Conservation (phyloP, 176 grass and related monocot genomes). For the Dactylis glomerata region DNA sequence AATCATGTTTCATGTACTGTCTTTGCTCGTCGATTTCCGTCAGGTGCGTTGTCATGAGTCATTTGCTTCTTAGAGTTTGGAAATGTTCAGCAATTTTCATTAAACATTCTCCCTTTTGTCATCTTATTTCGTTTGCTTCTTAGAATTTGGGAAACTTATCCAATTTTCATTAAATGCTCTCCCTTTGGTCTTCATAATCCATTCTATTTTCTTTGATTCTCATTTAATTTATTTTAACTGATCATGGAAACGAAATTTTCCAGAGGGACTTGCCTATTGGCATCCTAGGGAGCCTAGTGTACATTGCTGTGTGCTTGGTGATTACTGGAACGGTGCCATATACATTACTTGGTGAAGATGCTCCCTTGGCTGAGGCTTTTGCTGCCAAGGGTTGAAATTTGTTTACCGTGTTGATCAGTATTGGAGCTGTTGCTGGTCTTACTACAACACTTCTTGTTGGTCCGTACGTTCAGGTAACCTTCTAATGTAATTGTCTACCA, state of each 20-base stretch:
- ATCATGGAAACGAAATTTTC: background rate
- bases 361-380: conserved; percentile 97
- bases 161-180: no score
- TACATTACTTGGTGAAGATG: conserved; percentile 71
- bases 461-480: conserved; percentile 93
- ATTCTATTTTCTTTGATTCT: conserved; percentile 31
- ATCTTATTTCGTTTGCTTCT: background rate
- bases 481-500: background rate
- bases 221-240: no score
- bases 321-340: conserved; percentile 99
- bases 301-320: conserved; percentile 93
- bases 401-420: conserved; percentile 86
- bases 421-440: conserved; percentile 88
- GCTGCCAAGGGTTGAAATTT: conserved; percentile 79
- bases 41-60: background rate
- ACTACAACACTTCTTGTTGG: conserved; percentile 95
- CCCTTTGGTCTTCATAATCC: no score
- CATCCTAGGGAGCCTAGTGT: conserved; percentile 90
- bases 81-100: background rate
- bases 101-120: background rate
- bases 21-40: no score
- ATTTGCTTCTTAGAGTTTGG: background rate
- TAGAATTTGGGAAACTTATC: background rate
- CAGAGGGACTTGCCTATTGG: conserved; percentile 89
- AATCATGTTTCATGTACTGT: no score